Percentiles rank a stretch among this genome's conserved stretches.
Conservation (phyloP, 2,329 filamentous ascomycete genomes). For the Coleophoma crateriformis region DNA sequence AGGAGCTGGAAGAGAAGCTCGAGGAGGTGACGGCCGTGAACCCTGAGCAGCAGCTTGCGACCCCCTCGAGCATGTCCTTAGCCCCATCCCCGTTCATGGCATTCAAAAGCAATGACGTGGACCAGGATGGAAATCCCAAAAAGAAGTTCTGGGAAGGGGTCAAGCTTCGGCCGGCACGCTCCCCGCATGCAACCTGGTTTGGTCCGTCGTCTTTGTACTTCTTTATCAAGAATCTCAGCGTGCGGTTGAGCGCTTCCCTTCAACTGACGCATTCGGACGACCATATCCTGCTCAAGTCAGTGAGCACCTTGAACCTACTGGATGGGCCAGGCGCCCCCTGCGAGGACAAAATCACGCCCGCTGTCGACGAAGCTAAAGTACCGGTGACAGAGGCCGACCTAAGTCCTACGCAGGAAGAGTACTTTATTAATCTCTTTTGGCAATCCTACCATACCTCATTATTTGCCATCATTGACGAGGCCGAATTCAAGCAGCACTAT, state of each 20-base stretch:
- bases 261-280: conserved; percentile 17
- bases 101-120: conserved; percentile 2
- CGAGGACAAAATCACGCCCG: conserved; percentile 4
- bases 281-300: conserved; percentile 25
- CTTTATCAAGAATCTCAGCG: conserved; percentile 34
- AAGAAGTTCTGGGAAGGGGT: conserved; percentile 32
- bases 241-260: conserved; percentile 26
- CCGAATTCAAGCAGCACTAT: conserved; percentile 37
- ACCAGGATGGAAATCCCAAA: conserved; percentile 10
- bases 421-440: conserved; percentile 42
- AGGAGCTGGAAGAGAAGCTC: conserved; percentile 22
- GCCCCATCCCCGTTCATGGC: too few relatives aligned
- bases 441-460: conserved; percentile 34
- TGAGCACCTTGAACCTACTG: conserved; percentile 3
- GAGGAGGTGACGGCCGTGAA: too few relatives aligned
- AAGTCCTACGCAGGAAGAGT: conserved; percentile 37
- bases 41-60: too few relatives aligned
- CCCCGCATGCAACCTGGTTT: conserved; percentile 33
- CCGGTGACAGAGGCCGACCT: conserved; percentile 10
- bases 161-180: conserved; percentile 29
- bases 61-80: too few relatives aligned
- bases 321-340: conserved; percentile 8
- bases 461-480: conserved; percentile 37
- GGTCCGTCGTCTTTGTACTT: conserved; percentile 38
- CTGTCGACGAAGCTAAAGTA: conserved; percentile 15